Evolutionary conservation across 2,329 filamentous ascomycete genomes (phyloP).

Genomic region (Fusarium liriodendri): DNA sequence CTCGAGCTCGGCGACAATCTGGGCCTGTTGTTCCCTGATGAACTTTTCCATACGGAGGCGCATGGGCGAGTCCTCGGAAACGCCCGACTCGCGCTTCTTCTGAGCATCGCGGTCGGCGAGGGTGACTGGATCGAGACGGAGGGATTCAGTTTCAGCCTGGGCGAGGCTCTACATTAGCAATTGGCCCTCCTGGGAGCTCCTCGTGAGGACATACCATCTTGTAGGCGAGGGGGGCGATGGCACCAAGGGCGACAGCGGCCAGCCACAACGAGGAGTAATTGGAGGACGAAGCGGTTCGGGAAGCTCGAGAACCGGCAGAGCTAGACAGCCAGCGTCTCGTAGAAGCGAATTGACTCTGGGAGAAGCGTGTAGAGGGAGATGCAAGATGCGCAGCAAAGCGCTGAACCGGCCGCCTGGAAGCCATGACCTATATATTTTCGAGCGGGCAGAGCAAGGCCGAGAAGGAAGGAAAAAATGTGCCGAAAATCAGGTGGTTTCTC

Average conservation of each 20-base stretch:
- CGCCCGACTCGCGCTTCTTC: slow-evolving; percentile 75
- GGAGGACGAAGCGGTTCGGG: slow-evolving; percentile 30
- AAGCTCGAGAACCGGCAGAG: slow-evolving; percentile 35
- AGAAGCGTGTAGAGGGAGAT: slow-evolving; percentile 39
- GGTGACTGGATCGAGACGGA: slow-evolving; percentile 70
- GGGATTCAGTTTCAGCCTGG: slow-evolving; percentile 56
- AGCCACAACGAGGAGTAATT: slow-evolving; percentile 43
- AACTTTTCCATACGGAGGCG: slow-evolving; percentile 97
- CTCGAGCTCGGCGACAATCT: slow-evolving; percentile 86
- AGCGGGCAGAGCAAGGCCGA: slow-evolving; percentile 10
- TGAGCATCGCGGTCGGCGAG: slow-evolving; percentile 89
- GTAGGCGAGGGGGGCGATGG: slow-evolving; percentile 66
- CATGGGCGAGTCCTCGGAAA: slow-evolving; percentile 88
- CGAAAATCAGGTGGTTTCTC: slow-evolving; percentile 39
- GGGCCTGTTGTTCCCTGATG: slow-evolving; percentile 91
- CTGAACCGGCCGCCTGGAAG: slow-evolving; percentile 45
- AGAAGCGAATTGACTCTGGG: slow-evolving; percentile 42
- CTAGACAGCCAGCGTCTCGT: slow-evolving; percentile 42
- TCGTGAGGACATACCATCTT: slow-evolving; percentile 62
- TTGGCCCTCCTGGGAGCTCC: not conserved
- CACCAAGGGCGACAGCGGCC: slow-evolving; percentile 59
- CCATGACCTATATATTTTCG: slow-evolving; percentile 45
- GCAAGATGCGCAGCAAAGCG: slow-evolving; percentile 46
- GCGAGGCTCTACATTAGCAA: slow-evolving; percentile 21
- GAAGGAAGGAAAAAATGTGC: slow-evolving; percentile 23